phyloP scores from a whole-genome alignment of 345 rosid genomes.

The Lepidium sativum region DNA sequence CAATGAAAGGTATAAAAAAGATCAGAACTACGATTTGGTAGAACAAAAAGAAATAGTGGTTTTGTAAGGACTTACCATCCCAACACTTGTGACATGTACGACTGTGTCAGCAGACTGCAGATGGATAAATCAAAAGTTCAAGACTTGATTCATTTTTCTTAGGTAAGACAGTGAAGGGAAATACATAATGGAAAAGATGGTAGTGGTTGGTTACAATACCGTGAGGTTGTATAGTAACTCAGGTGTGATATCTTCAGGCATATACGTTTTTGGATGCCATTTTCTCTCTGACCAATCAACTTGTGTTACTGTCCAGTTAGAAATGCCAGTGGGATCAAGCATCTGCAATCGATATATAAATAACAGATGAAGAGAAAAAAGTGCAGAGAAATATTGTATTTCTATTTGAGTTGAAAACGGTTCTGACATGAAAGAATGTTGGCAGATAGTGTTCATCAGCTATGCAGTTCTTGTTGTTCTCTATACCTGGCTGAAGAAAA shows the following conservation, averaged over 20 bases:
- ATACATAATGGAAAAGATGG: background rate
- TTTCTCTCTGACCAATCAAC: slow-evolving; percentile 99
- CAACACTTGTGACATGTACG: slow-evolving; percentile 78
- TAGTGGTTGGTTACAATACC: slow-evolving; percentile 33
- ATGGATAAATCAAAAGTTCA: background rate
- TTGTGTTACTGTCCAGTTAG: slow-evolving; percentile 88
- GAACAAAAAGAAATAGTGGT: background rate
- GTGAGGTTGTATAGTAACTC: slow-evolving; percentile 71
- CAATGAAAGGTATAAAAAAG: background rate
- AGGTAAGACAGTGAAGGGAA: background rate
- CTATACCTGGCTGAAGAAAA: slow-evolving; percentile 84
- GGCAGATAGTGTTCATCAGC: slow-evolving; percentile 99
- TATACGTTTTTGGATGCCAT: slow-evolving; percentile 95
- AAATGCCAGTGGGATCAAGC: slow-evolving; percentile 84
- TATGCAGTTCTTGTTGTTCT: slow-evolving; percentile 82
- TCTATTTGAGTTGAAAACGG: background rate
- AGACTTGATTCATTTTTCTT: background rate
- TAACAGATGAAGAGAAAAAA: background rate
- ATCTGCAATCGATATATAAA: slow-evolving; percentile 36
- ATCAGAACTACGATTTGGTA: background rate
- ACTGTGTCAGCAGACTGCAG: slow-evolving; percentile 70
- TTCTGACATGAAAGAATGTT: slow-evolving; percentile 77
- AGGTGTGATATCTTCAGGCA: slow-evolving; percentile 51
- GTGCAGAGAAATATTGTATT: background rate
- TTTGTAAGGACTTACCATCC: slow-evolving; percentile 39